Conservation (phyloP, 495 filamentous ascomycete species). For the Talaromyces nanjingensis region DNA sequence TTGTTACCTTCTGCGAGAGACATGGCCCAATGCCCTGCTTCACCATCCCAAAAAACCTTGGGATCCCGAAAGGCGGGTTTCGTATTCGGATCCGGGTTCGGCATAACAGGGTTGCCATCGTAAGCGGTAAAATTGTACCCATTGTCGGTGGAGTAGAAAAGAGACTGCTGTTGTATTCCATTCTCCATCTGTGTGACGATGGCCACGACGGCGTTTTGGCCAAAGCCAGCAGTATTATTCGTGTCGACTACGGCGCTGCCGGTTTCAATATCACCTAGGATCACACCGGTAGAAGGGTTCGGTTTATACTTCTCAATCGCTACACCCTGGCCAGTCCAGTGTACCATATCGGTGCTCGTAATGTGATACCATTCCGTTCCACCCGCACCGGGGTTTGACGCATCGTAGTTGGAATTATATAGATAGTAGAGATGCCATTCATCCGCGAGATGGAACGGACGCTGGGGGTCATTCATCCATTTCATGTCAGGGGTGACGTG, state of each 20-base stretch:
- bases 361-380: too few species aligned
- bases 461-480: too few species aligned
- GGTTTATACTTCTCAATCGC: not conserved
- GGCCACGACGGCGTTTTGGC: slow-evolving; percentile 42
- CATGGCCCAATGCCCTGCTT: slow-evolving; percentile 38
- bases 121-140: too few species aligned
- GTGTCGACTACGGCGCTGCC: slow-evolving; percentile 32
- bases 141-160: too few species aligned
- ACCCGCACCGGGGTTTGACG: too few species aligned
- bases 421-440: too few species aligned
- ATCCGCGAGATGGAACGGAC: too few species aligned
- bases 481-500: too few species aligned
- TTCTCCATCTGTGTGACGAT: slow-evolving; percentile 20
- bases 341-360: too few species aligned
- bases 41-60: slow-evolving; percentile 39
- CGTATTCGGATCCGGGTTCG: slow-evolving; percentile 11
- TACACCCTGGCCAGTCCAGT: too few species aligned
- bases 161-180: slow-evolving; percentile 2
- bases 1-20: slow-evolving; percentile 17
- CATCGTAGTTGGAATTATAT: too few species aligned
- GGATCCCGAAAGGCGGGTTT: slow-evolving; percentile 44
- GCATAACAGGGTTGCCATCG: too few species aligned
- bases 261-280: slow-evolving; percentile 9
- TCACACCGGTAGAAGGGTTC: not conserved
- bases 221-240: slow-evolving; percentile 40